These are phyloP conservation scores for Strobilomyces confusus DNA, from an alignment of 768 basidiomycete genomes.

Conservation along the genomic window DNA sequence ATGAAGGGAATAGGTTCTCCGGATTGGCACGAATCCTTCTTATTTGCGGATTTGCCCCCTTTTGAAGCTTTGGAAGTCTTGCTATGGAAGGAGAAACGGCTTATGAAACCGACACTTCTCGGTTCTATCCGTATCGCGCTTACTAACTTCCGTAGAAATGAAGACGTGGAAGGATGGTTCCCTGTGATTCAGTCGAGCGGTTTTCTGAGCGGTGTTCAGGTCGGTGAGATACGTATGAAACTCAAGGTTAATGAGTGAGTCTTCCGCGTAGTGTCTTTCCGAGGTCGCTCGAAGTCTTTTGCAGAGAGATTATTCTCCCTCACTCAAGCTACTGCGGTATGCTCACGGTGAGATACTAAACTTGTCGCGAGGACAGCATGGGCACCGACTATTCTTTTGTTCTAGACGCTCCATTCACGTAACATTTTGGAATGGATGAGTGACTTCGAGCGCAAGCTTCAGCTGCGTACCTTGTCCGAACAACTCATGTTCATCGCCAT, in stretches of 20 bases:
- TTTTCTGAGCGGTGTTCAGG: constrained; percentile 49
- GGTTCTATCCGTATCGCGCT: constrained; percentile 66
- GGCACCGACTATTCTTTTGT: background rate
- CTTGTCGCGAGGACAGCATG: background rate
- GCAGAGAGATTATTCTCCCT: constrained; percentile 78
- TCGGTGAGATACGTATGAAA: constrained; percentile 74
- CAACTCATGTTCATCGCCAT: constrained; percentile 68
- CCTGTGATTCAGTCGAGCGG: constrained; percentile 58
- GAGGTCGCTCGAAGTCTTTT: constrained; percentile 5
- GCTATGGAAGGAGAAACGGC: constrained; percentile 67
- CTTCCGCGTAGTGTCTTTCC: background rate
- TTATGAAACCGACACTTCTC: constrained; percentile 49
- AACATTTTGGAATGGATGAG: constrained; percentile 74
- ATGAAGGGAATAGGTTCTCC: constrained; percentile 63
- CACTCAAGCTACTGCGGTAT: constrained; percentile 57
- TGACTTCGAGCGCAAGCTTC: constrained; percentile 63
- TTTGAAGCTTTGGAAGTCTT: constrained; percentile 67
- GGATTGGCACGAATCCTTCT: constrained; percentile 82
- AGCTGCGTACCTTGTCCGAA: constrained; percentile 57
- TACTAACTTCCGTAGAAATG: constrained; percentile 67
- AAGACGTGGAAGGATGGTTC: constrained; percentile 81
- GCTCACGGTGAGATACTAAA: constrained; percentile 45
- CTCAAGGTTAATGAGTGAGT: constrained; percentile 73
- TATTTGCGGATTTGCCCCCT: constrained; percentile 71
- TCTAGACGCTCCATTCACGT: constrained; percentile 42